Percentiles rank a stretch among this genome's conserved stretches.
phyloP scores from a whole-genome alignment of 2,329 filamentous ascomycete species.

The Zymoseptoria ardabiliae region DNA sequence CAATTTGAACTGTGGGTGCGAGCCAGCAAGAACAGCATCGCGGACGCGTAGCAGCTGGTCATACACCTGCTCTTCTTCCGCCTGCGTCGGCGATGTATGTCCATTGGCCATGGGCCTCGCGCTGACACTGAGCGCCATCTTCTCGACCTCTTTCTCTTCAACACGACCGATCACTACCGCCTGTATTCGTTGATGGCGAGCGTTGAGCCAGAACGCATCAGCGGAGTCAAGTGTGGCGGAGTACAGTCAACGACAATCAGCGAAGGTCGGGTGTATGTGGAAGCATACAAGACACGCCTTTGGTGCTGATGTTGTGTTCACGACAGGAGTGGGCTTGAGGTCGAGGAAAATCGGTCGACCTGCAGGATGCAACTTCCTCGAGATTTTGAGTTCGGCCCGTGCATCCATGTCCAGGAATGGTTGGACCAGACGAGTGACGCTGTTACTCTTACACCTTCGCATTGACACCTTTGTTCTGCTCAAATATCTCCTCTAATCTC shows the following conservation, averaged over 20 bases:
- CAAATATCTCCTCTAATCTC: background rate
- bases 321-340: background rate
- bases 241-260: background rate
- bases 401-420: background rate
- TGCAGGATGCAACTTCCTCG: background rate
- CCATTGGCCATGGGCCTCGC: conserved; percentile 9
- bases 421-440: background rate
- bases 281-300: background rate
- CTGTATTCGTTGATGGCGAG: conserved; percentile 11
- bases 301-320: background rate
- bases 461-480: background rate
- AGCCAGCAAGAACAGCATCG: conserved; percentile 73
- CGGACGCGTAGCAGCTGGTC: conserved; percentile 73
- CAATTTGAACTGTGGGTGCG: conserved; percentile 56
- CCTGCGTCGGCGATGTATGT: conserved; percentile 15
- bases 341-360: background rate
- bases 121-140: conserved; percentile 16
- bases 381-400: background rate
- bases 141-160: conserved; percentile 3
- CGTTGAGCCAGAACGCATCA: background rate
- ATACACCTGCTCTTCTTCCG: conserved; percentile 45
- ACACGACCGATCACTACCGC: conserved; percentile 11
- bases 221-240: background rate
- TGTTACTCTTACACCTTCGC: background rate
- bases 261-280: background rate